phyloP scores from a whole-genome alignment of 805 yeast genomes.

The Priceomyces medius region DNA sequence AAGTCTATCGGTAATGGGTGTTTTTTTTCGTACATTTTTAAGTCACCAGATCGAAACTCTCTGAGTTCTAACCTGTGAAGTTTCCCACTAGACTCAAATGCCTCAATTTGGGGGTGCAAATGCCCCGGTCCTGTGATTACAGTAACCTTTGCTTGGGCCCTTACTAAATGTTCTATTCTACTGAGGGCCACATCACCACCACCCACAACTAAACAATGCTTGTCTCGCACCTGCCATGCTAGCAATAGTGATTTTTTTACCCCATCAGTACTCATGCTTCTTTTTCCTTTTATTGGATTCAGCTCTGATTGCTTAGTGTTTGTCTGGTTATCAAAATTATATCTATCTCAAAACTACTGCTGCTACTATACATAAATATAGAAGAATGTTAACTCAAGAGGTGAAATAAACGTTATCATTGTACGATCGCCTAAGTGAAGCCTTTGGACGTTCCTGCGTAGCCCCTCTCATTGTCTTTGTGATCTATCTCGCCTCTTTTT shows the following conservation, averaged over 20 bases:
- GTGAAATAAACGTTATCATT: too few relatives aligned
- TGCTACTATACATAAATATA: too few relatives aligned
- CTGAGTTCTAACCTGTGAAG: constrained; percentile 43
- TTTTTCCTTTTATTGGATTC: too few relatives aligned
- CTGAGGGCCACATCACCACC: constrained; percentile 78
- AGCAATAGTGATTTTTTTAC: constrained; percentile 59
- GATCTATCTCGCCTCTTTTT: too few relatives aligned
- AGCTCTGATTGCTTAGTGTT: too few relatives aligned
- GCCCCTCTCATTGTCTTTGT: too few relatives aligned
- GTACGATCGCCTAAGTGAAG: too few relatives aligned
- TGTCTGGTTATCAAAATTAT: too few relatives aligned
- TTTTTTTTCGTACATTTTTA: constrained; percentile 46
- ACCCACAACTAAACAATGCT: constrained; percentile 71
- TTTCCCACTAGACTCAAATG: constrained; percentile 35
- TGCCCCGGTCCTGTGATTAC: constrained; percentile 49
- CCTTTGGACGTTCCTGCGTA: too few relatives aligned
- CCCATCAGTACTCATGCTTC: constrained; percentile 7
- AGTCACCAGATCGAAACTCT: constrained; percentile 47
- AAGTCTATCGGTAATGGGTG: not conserved
- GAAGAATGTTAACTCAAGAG: too few relatives aligned
- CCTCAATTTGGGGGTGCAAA: constrained; percentile 27
- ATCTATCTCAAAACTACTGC: too few relatives aligned
- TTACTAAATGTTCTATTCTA: constrained; percentile 62
- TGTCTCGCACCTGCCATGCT: constrained; percentile 71
- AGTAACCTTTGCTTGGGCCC: constrained; percentile 69